Evolutionary conservation across 2,329 filamentous ascomycete genomes (phyloP).

Genomic region (Xylariaceae sp.): DNA sequence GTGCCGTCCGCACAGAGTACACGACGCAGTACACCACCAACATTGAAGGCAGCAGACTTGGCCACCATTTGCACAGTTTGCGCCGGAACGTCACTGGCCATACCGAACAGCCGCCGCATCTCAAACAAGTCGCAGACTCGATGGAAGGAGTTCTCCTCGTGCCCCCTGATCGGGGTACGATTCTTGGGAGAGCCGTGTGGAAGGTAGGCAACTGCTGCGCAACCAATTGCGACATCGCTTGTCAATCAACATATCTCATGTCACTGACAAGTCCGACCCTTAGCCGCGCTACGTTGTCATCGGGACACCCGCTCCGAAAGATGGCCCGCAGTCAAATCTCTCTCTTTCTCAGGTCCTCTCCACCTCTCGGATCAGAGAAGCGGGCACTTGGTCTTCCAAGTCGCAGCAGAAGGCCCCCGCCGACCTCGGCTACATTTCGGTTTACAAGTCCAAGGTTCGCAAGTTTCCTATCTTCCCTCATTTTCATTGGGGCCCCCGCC

Average conservation of each 20-base stretch:
- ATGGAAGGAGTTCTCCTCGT: conserved; percentile 48
- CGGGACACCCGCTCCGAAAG: conserved; percentile 36
- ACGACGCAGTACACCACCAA: conserved; percentile 10
- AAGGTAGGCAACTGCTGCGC: conserved; percentile 36
- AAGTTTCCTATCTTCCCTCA: neutral
- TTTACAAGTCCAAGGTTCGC: conserved; percentile 53
- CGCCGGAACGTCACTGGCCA: conserved; percentile 12
- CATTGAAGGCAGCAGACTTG: too few species aligned
- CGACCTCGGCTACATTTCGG: conserved; percentile 45
- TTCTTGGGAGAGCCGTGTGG: conserved; percentile 48
- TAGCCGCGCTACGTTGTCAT: conserved; percentile 57
- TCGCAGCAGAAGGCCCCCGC: conserved; percentile 28
- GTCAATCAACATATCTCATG: too few species aligned
- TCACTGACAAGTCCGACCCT: conserved; percentile 18
- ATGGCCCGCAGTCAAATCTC: conserved; percentile 31
- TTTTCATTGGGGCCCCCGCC: neutral
- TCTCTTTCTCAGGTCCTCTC: conserved; percentile 37
- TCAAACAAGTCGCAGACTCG: neutral
- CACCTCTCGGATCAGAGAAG: conserved; percentile 35
- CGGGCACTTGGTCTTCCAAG: conserved; percentile 34
- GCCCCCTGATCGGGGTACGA: conserved; percentile 47
- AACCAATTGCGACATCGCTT: conserved; percentile 6
- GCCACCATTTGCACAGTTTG: conserved; percentile 18
- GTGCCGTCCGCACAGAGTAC: conserved; percentile 15
- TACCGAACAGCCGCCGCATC: conserved; percentile 10